Evolutionary conservation across 2,329 filamentous ascomycete species (phyloP).

Genomic region (Arthrinium phaeospermum): DNA sequence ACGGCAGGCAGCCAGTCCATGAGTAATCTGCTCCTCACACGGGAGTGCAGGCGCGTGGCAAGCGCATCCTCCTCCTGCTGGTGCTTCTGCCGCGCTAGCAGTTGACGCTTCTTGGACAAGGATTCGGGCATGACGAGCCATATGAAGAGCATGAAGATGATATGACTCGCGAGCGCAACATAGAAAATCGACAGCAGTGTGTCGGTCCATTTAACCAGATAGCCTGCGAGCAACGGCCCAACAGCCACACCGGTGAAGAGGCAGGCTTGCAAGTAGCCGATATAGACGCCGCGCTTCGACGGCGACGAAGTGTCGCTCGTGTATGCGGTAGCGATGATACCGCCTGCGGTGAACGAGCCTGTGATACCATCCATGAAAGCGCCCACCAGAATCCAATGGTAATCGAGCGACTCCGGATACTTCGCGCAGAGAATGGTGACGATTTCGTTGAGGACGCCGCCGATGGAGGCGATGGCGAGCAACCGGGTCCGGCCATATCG

Average conservation of each 20-base stretch:
- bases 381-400: conserved; percentile 80
- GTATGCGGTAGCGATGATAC: conserved; percentile 81
- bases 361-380: conserved; percentile 80
- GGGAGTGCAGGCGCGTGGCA: conserved; percentile 38
- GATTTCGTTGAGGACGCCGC: conserved; percentile 76
- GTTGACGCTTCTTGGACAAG: conserved; percentile 74
- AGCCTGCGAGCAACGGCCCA: conserved; percentile 81
- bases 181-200: conserved; percentile 85
- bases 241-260: conserved; percentile 88
- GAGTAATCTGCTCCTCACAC: conserved; percentile 28
- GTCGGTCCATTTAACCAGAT: conserved; percentile 78
- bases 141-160: conserved; percentile 75
- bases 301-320: conserved; percentile 87
- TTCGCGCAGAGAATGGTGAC: conserved; percentile 80
- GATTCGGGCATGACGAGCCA: conserved; percentile 82
- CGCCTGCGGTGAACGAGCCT: conserved; percentile 87
- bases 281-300: conserved; percentile 78
- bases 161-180: conserved; percentile 73
- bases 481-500: conserved; percentile 80
- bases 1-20: conserved; percentile 40
- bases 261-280: conserved; percentile 89
- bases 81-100: conserved; percentile 72
- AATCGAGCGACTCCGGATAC: conserved; percentile 73
- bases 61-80: conserved; percentile 48
- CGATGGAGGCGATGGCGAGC: conserved; percentile 74